Evolutionary conservation across 2,329 filamentous ascomycete genomes (phyloP), one percentile per base, ranked within the genome.

Genomic region (Trichoderma citrinoviride): DNA sequence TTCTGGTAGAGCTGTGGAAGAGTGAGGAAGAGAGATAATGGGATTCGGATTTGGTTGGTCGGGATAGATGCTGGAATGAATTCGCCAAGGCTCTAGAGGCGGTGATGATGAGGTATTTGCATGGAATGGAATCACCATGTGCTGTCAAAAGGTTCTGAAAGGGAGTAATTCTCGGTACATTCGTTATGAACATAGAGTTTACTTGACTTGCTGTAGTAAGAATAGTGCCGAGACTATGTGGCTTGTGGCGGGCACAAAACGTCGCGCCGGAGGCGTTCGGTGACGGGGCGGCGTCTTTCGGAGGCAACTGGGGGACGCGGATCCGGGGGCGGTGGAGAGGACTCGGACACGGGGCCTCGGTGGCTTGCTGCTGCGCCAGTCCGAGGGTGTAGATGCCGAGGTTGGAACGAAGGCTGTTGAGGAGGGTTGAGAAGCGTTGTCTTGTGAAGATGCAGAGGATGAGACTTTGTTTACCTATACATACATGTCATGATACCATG

Each of bases 1-100:
- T 61, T 61, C 47, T 61, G 46, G 58, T 53, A 61, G 58, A 23
- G 37, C n/a, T 41, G 49, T 54, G 43, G 55, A 46, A 46, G 6
- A 37, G 33, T 12, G 33, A 37, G 5, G n/a, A 5, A n/a, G 7
- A n/a, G 2, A 19, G 55, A 19, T 8, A 3, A 33, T 43, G 17
- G 17, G 33, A 5, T 5, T 3, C 5, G 5, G 17, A 44, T 8
- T 1, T 19, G n/a, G 25, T 57, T 57, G 40, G 54, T 15, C 17
- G 15, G 8, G 8, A 1, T 3, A 5, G 33, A 37, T 37, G 33
- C 33, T 12, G 5, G 33, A 12, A 17, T 33, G 7, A 17, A 12
- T 5, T 10, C 4, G 55, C 55, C 55, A 58, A 58, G 55, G 41
- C 55, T 47, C 23, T 47, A 58, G 17, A 5, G n/a, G 21, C 10